Percentiles rank a stretch among this genome's conserved stretches.
Evolutionary conservation across 768 basidiomycete genomes (phyloP).

Genomic region (Boletus pseudopeckii): DNA sequence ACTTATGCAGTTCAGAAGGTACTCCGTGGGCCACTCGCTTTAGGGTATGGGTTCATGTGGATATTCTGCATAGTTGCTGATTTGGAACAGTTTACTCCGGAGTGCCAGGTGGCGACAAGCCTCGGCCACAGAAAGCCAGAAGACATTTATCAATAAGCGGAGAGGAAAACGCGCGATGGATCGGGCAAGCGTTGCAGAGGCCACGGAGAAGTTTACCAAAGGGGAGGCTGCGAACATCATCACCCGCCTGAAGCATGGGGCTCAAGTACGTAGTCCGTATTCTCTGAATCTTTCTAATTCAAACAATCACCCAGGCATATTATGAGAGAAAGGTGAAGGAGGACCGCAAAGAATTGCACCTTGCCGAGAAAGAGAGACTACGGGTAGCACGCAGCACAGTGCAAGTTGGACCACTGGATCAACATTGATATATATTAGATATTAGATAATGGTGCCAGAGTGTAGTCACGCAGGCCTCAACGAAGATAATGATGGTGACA

Average conservation of each 20-base stretch:
- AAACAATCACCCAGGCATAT: slow-evolving; percentile 40
- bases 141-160: slow-evolving; percentile 50
- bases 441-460: not conserved
- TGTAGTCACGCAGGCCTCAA: slow-evolving; percentile 6
- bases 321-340: slow-evolving; percentile 52
- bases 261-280: slow-evolving; percentile 44
- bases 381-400: slow-evolving; percentile 55
- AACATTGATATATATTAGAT: slow-evolving; percentile 9
- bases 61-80: slow-evolving; percentile 2
- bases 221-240: slow-evolving; percentile 81
- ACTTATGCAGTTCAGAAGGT: slow-evolving; percentile 59
- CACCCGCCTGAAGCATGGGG: slow-evolving; percentile 73
- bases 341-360: slow-evolving; percentile 33
- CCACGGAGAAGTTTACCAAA: slow-evolving; percentile 54
- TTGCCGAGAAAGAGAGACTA: slow-evolving; percentile 44
- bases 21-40: slow-evolving; percentile 43
- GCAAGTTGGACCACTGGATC: slow-evolving; percentile 53
- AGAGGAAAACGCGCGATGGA: slow-evolving; percentile 36
- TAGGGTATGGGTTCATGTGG: slow-evolving; percentile 41
- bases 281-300: not conserved
- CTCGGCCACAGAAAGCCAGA: slow-evolving; percentile 62
- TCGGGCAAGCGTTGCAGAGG: slow-evolving; percentile 17
- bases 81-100: slow-evolving; percentile 48
- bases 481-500: slow-evolving; percentile 58
- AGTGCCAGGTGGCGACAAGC: slow-evolving; percentile 63